phyloP scores from a whole-genome alignment of 345 rosid genomes.

The Populus simonii region DNA sequence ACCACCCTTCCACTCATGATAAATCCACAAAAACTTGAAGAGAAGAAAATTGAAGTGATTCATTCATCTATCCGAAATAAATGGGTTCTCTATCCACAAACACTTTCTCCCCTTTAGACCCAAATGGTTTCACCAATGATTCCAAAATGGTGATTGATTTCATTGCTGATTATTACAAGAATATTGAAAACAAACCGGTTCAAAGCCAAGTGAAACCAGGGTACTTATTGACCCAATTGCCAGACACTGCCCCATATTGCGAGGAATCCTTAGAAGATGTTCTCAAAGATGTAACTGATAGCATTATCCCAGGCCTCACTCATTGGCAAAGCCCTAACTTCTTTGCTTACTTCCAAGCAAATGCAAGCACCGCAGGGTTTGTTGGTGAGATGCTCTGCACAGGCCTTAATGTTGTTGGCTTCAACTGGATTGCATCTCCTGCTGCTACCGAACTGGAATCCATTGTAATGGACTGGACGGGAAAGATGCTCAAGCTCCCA shows the following conservation, averaged over 20 bases:
- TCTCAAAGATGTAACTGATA: conserved; percentile 20
- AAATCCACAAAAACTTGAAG: not conserved
- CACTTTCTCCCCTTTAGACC: conserved; percentile 10
- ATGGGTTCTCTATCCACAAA: conserved; percentile 7
- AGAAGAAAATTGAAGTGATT: no score
- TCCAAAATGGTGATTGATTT: conserved; percentile 27
- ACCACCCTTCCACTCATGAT: no score
- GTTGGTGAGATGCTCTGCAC: conserved; percentile 17
- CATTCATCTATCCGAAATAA: not conserved
- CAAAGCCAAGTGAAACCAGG: conserved; percentile 29
- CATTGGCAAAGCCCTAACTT: conserved; percentile 38
- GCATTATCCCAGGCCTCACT: conserved; percentile 24
- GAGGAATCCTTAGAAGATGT: conserved; percentile 22
- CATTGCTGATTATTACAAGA: conserved; percentile 24
- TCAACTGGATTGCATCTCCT: no score
- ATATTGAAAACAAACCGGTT: conserved; percentile 14
- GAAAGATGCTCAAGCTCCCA: no score
- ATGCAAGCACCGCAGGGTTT: conserved; percentile 34
- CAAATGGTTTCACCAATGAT: conserved; percentile 11
- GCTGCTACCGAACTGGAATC: no score
- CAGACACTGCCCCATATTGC: conserved; percentile 7
- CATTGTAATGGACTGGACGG: no score
- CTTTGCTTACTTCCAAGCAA: conserved; percentile 32
- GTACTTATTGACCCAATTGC: conserved; percentile 10
- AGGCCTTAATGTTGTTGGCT: no score